phyloP scores from a whole-genome alignment of 2,329 filamentous ascomycete species.

The Diplodia intermedia region DNA sequence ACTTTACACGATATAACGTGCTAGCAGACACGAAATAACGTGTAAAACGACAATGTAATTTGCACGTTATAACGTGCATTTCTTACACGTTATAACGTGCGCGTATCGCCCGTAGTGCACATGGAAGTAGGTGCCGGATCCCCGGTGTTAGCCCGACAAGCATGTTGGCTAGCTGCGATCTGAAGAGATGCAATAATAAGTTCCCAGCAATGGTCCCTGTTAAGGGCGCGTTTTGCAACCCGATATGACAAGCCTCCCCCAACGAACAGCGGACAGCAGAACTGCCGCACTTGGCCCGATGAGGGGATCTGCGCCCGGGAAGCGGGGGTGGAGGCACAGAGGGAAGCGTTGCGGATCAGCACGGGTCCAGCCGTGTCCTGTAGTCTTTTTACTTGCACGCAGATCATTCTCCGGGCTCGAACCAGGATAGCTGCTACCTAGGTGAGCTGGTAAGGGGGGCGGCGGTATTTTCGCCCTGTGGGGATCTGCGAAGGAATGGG shows the following conservation, averaged over 20 bases:
- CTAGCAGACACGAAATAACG: no score
- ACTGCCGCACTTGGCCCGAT: neutral
- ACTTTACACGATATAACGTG: no score
- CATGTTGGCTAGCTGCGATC: neutral
- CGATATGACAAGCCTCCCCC: neutral
- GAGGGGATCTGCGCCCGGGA: neutral
- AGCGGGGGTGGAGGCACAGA: neutral
- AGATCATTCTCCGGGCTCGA: neutral
- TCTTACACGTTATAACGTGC: no score
- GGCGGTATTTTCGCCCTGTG: neutral
- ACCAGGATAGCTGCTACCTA: neutral
- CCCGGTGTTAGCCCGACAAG: neutral
- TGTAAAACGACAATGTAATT: no score
- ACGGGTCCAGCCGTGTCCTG: neutral
- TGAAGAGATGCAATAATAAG: neutral
- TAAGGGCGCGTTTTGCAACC: neutral
- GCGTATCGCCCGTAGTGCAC: no score
- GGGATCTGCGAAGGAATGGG: neutral
- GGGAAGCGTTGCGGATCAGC: neutral
- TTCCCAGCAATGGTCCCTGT: neutral
- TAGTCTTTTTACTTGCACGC: neutral
- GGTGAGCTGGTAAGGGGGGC: neutral
- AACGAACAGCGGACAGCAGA: neutral
- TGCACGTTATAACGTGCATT: no score
- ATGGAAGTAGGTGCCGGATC: neutral